Evolutionary conservation across 108 stramenopile genomes (phyloP).

Genomic region (Parmales sp.): DNA sequence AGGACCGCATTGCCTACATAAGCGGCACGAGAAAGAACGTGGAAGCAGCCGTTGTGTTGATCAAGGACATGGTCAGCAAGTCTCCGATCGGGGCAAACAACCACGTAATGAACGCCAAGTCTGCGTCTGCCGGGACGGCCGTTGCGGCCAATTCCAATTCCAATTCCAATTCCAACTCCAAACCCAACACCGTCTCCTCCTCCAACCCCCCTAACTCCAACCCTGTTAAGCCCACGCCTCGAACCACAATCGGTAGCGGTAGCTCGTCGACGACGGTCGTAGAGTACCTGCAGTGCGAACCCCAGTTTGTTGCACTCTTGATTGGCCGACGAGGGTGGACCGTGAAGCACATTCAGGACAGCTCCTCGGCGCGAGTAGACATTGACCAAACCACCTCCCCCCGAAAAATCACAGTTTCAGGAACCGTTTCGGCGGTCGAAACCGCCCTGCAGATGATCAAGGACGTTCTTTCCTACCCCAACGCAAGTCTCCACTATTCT

Average conservation of each 20-base stretch:
- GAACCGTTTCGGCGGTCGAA: conserved; percentile 39
- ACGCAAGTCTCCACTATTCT: conserved; percentile 21
- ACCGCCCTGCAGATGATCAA: conserved; percentile 61
- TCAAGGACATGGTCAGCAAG: conserved; percentile 62
- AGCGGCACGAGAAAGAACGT: conserved; percentile 62
- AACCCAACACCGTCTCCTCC: not conserved
- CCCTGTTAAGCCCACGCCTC: not conserved
- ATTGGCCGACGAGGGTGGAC: conserved; percentile 76
- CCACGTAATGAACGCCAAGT: conserved; percentile 13
- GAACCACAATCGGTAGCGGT: not conserved
- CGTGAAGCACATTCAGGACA: conserved; percentile 72
- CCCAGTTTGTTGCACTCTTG: conserved; percentile 65
- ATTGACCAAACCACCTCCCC: conserved; percentile 72
- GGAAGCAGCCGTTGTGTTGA: conserved; percentile 57
- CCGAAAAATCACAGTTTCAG: conserved; percentile 61
- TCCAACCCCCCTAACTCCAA: not conserved
- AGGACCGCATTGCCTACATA: conserved; percentile 67
- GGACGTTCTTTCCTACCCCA: conserved; percentile 68
- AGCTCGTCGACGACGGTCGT: not conserved
- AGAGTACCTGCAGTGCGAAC: conserved; percentile 44
- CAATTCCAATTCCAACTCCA: not conserved
- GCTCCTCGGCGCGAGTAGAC: conserved; percentile 63
- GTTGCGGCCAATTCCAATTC: not conserved
- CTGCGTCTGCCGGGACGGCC: not conserved
- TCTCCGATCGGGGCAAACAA: conserved; percentile 48